These are phyloP conservation scores for Yarrowia phangngaensis DNA, from an alignment of 805 yeast species.

Conservation along the genomic window DNA sequence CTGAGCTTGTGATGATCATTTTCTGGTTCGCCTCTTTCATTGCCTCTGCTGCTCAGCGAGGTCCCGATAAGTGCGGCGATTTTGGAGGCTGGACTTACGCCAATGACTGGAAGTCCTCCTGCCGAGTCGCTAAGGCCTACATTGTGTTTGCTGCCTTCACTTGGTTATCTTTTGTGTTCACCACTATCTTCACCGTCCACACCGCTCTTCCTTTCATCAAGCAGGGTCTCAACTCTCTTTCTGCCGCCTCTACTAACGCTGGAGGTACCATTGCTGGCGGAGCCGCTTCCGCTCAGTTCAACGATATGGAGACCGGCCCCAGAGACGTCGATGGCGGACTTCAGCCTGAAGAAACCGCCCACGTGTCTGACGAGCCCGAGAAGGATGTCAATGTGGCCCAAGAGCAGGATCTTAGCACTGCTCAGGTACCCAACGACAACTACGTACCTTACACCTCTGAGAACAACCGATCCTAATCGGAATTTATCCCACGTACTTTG, in stretches of 20 bases:
- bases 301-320: not conserved
- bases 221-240: not conserved
- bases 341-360: constrained; percentile 18
- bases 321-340: constrained; percentile 14
- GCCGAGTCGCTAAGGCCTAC: constrained; percentile 23
- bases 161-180: constrained; percentile 23
- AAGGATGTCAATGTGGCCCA: not conserved
- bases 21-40: constrained; percentile 25
- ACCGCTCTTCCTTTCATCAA: constrained; percentile 16
- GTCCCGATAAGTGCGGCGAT: constrained; percentile 6
- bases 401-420: constrained; percentile 4
- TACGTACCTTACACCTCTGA: constrained; percentile 17
- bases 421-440: constrained; percentile 16
- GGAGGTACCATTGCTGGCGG: constrained; percentile 10
- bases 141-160: constrained; percentile 27
- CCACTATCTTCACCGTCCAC: constrained; percentile 12
- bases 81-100: not conserved
- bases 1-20: constrained; percentile 9
- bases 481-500: too few species aligned
- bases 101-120: constrained; percentile 4
- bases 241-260: not conserved
- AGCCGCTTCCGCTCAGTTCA: not conserved
- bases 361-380: constrained; percentile 4
- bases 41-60: constrained; percentile 24
- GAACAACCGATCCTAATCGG: too few species aligned